Percentiles rank a stretch among this genome's conserved stretches.
phyloP scores from a whole-genome alignment of 2,329 filamentous ascomycete genomes.

The Nigrospora oryzae region DNA sequence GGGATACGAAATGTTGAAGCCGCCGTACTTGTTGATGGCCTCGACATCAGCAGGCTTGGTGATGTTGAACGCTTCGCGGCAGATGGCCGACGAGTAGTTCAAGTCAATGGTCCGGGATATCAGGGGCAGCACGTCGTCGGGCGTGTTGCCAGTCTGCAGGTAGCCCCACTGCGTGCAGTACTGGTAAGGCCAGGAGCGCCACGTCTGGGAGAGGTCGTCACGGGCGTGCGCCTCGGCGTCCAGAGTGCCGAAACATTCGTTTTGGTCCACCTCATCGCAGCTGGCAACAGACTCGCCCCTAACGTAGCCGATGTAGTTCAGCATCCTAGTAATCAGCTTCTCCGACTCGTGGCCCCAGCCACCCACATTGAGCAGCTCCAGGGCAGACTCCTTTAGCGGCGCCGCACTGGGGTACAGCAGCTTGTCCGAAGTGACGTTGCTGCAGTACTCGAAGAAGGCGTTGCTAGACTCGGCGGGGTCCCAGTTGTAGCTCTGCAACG shows the following conservation, averaged over 20 bases:
- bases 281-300: slow-evolving; percentile 16
- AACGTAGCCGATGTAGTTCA: slow-evolving; percentile 44
- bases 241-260: slow-evolving; percentile 27
- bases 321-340: slow-evolving; percentile 30
- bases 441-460: slow-evolving; percentile 38
- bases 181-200: slow-evolving; percentile 42
- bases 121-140: slow-evolving; percentile 54
- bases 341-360: slow-evolving; percentile 30
- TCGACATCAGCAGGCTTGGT: slow-evolving; percentile 52
- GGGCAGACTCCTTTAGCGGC: slow-evolving; percentile 22
- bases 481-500: slow-evolving; percentile 44
- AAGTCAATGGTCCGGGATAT: slow-evolving; percentile 64
- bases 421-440: slow-evolving; percentile 30
- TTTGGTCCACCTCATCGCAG: slow-evolving; percentile 18
- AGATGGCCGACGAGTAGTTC: slow-evolving; percentile 53
- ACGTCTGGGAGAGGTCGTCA: slow-evolving; percentile 28
- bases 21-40: slow-evolving; percentile 69
- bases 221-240: slow-evolving; percentile 23
- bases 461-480: slow-evolving; percentile 35
- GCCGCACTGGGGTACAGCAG: slow-evolving; percentile 33
- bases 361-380: slow-evolving; percentile 29
- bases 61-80: slow-evolving; percentile 63
- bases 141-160: slow-evolving; percentile 65
- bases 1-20: slow-evolving; percentile 62
- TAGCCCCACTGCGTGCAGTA: slow-evolving; percentile 62